Conservation (phyloP, 495 filamentous ascomycete genomes). For the Penicillium silybi region DNA sequence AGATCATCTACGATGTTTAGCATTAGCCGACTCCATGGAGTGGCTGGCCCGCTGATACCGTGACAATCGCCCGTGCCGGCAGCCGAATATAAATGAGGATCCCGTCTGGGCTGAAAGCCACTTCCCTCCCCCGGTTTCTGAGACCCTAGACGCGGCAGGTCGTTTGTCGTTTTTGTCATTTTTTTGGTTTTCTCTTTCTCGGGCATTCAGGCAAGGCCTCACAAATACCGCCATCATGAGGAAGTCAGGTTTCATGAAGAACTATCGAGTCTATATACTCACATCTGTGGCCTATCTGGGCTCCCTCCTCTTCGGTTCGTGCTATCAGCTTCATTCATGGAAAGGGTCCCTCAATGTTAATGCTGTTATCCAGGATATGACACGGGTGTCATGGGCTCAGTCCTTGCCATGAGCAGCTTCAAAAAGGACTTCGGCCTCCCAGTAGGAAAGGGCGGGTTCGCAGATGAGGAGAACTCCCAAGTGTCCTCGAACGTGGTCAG, state of each 20-base stretch:
- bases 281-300: constrained; percentile 52
- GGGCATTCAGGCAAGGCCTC: background rate
- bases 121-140: constrained; percentile 1
- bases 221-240: constrained; percentile 13
- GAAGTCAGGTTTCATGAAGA: constrained; percentile 38
- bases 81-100: constrained; percentile 18
- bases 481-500: constrained; percentile 57
- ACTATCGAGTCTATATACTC: constrained; percentile 52
- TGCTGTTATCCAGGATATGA: constrained; percentile 39
- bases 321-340: background rate
- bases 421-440: constrained; percentile 52
- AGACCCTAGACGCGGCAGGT: constrained; percentile 1
- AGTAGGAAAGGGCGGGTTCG: constrained; percentile 24
- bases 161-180: background rate
- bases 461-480: constrained; percentile 33
- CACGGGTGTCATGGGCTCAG: constrained; percentile 57
- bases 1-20: constrained; percentile 5
- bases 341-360: background rate
- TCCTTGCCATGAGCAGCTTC: constrained; percentile 52
- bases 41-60: constrained; percentile 2
- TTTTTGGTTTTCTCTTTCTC: background rate
- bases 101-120: background rate
- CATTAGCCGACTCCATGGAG: constrained; percentile 6
- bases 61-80: no score
- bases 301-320: constrained; percentile 49